These are phyloP conservation scores for Ophidiomyces ophidiicola DNA, from an alignment of 2,329 filamentous ascomycete genomes.

Conservation along the genomic window DNA sequence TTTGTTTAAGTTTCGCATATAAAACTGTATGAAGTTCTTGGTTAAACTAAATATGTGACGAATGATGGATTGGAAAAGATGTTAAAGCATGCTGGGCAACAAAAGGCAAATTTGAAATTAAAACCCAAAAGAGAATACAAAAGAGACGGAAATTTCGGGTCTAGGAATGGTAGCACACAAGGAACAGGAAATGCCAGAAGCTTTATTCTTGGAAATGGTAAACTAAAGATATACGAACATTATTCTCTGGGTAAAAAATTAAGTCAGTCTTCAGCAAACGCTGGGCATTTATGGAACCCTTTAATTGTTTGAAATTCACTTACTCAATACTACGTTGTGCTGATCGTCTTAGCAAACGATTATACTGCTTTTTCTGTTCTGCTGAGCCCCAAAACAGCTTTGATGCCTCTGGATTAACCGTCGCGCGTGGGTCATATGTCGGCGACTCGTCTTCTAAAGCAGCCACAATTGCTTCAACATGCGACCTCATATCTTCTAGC, in stretches of 20 bases:
- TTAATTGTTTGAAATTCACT: conserved; percentile 8
- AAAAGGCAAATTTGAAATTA: background rate
- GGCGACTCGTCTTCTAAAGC: conserved; percentile 79
- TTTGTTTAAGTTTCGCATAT: too few species aligned
- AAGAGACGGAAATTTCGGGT: background rate
- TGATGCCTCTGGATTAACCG: conserved; percentile 75
- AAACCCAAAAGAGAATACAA: background rate
- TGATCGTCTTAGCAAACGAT: conserved; percentile 63
- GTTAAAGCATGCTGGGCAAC: background rate
- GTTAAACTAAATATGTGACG: background rate
- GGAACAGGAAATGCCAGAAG: background rate
- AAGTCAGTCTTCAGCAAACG: background rate
- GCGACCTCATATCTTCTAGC: conserved; percentile 64
- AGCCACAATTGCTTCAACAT: conserved; percentile 71
- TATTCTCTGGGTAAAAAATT: conserved; percentile 1
- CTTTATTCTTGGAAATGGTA: too few species aligned
- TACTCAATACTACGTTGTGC: conserved; percentile 42
- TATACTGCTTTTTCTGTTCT: conserved; percentile 74
- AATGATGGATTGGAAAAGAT: background rate
- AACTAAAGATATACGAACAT: too few species aligned
- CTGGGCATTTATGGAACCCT: too few species aligned
- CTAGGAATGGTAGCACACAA: background rate
- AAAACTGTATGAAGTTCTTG: too few species aligned
- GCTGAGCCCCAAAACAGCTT: conserved; percentile 73
- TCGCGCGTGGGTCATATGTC: conserved; percentile 77